phyloP scores from a whole-genome alignment of 2,329 filamentous ascomycete genomes.

The Colletotrichum gigasporum region DNA sequence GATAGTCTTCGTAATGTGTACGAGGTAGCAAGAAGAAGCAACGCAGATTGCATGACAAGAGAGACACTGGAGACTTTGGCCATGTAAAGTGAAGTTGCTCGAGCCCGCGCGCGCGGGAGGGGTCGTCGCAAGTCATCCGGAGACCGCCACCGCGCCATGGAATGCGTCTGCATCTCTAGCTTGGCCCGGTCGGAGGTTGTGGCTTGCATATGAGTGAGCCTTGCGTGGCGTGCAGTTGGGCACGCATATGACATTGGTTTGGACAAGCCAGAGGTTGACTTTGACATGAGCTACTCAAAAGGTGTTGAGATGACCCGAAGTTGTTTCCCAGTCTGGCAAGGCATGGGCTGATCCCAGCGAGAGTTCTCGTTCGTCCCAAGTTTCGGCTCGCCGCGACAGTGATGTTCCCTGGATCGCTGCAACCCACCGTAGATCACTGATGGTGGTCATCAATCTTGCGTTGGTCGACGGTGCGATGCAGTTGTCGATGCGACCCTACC shows the following conservation, averaged over 20 bases:
- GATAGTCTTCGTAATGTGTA: conserved; percentile 30
- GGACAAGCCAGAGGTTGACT: too few species aligned
- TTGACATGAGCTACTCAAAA: too few species aligned
- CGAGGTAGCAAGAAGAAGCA: neutral
- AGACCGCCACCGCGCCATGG: neutral
- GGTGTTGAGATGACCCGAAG: too few species aligned
- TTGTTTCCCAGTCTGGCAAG: neutral
- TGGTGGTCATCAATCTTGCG: too few species aligned
- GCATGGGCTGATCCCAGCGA: neutral
- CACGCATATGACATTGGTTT: too few species aligned
- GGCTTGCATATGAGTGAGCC: neutral
- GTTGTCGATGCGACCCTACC: too few species aligned
- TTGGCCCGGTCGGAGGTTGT: neutral
- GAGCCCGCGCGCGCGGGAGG: neutral
- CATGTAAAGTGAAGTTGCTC: neutral
- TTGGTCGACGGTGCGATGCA: too few species aligned
- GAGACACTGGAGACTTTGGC: too few species aligned
- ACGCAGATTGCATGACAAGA: neutral
- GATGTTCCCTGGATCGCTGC: neutral
- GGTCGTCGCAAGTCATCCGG: neutral
- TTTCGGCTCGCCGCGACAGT: neutral
- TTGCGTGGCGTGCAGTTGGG: too few species aligned
- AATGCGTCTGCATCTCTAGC: neutral
- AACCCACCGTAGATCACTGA: too few species aligned
- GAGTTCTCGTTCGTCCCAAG: neutral